Evolutionary conservation across 2,329 filamentous ascomycete genomes (phyloP).

Genomic region (Hirsutella thompsonii): DNA sequence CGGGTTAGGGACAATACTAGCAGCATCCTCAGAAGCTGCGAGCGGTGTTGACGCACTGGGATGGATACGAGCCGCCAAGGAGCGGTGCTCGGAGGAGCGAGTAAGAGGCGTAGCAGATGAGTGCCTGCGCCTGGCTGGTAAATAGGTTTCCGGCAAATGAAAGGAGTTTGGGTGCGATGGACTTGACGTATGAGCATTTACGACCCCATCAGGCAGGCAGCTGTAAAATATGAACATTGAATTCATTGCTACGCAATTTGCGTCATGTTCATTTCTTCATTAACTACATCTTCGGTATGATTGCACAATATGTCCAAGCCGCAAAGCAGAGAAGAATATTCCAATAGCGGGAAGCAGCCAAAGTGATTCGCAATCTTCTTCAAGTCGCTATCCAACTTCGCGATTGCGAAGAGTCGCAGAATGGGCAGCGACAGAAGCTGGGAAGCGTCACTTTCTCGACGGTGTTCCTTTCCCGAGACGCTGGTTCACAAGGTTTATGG

Average conservation of each 20-base stretch:
- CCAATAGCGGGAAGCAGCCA: no score
- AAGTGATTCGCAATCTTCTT: no score
- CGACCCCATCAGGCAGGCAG: background rate
- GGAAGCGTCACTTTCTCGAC: no score
- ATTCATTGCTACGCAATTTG: background rate
- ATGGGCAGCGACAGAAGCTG: no score
- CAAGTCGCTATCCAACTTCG: no score
- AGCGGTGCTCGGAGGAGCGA: slow-evolving; percentile 30
- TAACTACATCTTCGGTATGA: no score
- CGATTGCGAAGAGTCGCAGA: no score
- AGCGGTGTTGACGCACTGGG: slow-evolving; percentile 26
- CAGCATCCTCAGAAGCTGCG: slow-evolving; percentile 31
- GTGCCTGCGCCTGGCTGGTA: slow-evolving; percentile 22
- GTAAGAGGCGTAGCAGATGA: slow-evolving; percentile 34
- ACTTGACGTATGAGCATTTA: background rate
- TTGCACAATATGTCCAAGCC: no score
- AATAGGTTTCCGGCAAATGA: background rate
- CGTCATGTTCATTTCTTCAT: background rate
- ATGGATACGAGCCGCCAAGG: slow-evolving; percentile 29
- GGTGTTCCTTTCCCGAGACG: no score
- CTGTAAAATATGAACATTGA: no score
- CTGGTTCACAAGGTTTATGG: no score
- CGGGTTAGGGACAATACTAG: slow-evolving; percentile 63
- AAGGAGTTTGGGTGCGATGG: background rate
- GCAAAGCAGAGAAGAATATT: no score